phyloP scores from a whole-genome alignment of 2,329 filamentous ascomycete species.

The Calonectria fujianensis region DNA sequence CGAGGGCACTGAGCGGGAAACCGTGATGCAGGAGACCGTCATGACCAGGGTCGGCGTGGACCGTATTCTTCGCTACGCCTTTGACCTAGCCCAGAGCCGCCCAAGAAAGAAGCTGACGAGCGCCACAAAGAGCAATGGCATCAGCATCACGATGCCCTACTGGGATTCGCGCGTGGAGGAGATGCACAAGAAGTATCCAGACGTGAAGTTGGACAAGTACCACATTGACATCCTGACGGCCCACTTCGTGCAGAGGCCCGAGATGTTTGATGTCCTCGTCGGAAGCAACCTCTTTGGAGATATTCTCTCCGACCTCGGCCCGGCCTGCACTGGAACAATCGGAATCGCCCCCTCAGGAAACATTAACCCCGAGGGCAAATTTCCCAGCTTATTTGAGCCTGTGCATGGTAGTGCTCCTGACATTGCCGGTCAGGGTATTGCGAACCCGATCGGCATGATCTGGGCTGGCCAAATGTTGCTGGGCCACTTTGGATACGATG shows the following conservation, averaged over 20 bases:
- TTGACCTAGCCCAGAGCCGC: constrained; percentile 75
- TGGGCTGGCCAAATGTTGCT: constrained; percentile 81
- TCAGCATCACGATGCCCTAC: constrained; percentile 80
- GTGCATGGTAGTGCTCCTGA: constrained; percentile 85
- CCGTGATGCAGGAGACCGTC: constrained; percentile 77
- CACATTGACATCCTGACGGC: constrained; percentile 81
- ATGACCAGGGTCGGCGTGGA: constrained; percentile 78
- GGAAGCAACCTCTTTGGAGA: constrained; percentile 79
- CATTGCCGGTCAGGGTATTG: constrained; percentile 82
- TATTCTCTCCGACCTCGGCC: constrained; percentile 82
- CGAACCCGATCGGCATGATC: constrained; percentile 83
- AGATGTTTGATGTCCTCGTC: constrained; percentile 78
- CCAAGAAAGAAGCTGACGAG: constrained; percentile 77
- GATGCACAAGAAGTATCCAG: constrained; percentile 74
- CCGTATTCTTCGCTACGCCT: constrained; percentile 78
- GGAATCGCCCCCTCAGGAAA: constrained; percentile 84
- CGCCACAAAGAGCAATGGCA: constrained; percentile 81
- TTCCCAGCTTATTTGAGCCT: constrained; percentile 76
- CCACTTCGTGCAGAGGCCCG: constrained; percentile 76
- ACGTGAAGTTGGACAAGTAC: constrained; percentile 78
- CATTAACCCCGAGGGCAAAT: constrained; percentile 74
- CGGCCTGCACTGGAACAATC: constrained; percentile 81
- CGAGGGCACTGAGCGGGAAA: constrained; percentile 75
- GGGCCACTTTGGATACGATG: constrained; percentile 51
- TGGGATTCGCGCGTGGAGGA: constrained; percentile 78